Evolutionary conservation across 2,329 filamentous ascomycete species (phyloP).

Genomic region (Claviceps digitariae): DNA sequence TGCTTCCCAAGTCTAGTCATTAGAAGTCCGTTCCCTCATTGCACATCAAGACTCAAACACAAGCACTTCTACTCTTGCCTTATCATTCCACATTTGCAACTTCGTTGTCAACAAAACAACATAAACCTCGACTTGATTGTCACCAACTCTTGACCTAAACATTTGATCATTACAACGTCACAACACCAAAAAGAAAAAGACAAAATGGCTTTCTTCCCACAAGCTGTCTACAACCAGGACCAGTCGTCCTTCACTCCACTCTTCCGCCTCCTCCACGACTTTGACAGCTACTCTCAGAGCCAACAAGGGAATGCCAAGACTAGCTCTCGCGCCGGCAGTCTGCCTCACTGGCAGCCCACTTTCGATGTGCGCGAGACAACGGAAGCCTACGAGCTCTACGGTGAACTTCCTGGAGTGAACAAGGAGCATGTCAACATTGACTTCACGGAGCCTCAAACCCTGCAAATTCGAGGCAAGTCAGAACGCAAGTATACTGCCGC

Average conservation of each 20-base stretch:
- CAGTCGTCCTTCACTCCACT: constrained; percentile 43
- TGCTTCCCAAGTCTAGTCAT: not conserved
- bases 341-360: constrained; percentile 55
- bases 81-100: not conserved
- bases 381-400: constrained; percentile 60
- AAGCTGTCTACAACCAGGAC: constrained; percentile 34
- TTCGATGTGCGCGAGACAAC: constrained; percentile 66
- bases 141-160: constrained; percentile 1
- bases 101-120: not conserved
- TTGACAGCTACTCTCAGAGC: constrained; percentile 39
- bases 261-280: constrained; percentile 52
- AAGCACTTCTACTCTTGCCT: not conserved
- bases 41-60: not conserved
- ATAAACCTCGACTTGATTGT: not conserved
- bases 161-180: constrained; percentile 10
- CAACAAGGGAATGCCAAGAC: constrained; percentile 21
- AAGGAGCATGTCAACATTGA: constrained; percentile 66
- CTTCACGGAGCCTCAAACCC: constrained; percentile 62
- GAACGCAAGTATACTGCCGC: constrained; percentile 50
- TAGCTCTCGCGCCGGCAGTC: constrained; percentile 14
- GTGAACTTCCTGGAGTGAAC: constrained; percentile 63
- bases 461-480: constrained; percentile 55
- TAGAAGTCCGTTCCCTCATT: not conserved
- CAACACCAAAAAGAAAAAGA: constrained; percentile 33
- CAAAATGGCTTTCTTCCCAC: constrained; percentile 50